Conservation (phyloP, 306 rosid genomes). For the Arachis stenosperma region DNA sequence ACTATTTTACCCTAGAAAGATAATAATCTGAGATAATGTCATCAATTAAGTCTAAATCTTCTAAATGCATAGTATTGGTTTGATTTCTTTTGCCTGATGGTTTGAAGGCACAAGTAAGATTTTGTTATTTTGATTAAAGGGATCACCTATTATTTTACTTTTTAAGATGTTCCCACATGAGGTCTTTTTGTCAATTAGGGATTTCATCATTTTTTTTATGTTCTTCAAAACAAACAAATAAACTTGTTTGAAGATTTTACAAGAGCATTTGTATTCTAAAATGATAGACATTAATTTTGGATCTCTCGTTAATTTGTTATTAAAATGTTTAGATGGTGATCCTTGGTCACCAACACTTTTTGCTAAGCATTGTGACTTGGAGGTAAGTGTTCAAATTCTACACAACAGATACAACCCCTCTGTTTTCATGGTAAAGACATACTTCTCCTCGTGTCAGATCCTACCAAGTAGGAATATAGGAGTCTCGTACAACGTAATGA, state of each 20-base stretch:
- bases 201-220: background rate
- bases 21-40: background rate
- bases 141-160: background rate
- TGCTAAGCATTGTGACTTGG: no score
- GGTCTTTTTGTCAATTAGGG: background rate
- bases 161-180: background rate
- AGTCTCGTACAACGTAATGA: no score
- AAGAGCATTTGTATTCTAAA: no score
- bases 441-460: no score
- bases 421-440: no score
- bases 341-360: no score
- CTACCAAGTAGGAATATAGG: no score
- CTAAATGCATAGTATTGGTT: background rate
- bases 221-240: no score
- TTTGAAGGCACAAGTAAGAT: background rate
- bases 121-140: background rate
- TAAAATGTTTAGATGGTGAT: background rate
- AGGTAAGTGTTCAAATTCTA: no score
- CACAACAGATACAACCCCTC: no score
- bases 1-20: background rate
- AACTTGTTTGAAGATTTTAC: no score
- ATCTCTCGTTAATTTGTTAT: background rate
- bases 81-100: background rate
- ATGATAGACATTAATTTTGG: no score
- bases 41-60: conserved; percentile 5